Percentiles rank a stretch among this genome's conserved stretches.
Conservation (phyloP, 2,329 filamentous ascomycete genomes). For the Colletotrichum sansevieriae region DNA sequence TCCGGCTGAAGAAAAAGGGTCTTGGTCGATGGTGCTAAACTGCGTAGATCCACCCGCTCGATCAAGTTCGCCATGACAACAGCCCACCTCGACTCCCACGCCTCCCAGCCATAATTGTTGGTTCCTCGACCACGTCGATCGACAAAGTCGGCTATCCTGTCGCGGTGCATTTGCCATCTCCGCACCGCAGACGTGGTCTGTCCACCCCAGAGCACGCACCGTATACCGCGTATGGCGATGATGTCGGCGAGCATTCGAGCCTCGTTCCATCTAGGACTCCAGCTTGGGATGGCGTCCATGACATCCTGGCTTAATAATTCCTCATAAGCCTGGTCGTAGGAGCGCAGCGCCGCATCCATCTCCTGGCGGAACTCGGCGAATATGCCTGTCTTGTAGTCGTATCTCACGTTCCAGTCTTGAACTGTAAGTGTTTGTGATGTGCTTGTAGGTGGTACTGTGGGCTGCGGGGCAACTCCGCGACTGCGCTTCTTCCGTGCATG, state of each 20-base stretch:
- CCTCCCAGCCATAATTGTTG: constrained; percentile 91
- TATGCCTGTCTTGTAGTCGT: constrained; percentile 92
- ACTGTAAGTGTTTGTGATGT: constrained; percentile 88
- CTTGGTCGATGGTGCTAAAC: constrained; percentile 59
- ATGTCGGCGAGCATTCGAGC: constrained; percentile 89
- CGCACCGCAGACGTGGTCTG: constrained; percentile 84
- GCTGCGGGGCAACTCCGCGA: constrained; percentile 81
- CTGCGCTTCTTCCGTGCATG: constrained; percentile 90
- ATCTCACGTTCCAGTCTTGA: constrained; percentile 92
- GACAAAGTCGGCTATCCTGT: constrained; percentile 80
- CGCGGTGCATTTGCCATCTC: constrained; percentile 83
- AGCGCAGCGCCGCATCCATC: constrained; percentile 86
- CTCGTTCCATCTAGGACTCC: constrained; percentile 92
- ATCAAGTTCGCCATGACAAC: constrained; percentile 73
- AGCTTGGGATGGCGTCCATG: constrained; percentile 88
- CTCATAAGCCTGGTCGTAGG: constrained; percentile 90
- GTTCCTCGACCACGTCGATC: constrained; percentile 88
- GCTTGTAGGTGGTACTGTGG: constrained; percentile 85
- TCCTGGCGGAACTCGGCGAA: constrained; percentile 95
- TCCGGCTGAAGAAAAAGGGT: constrained; percentile 68
- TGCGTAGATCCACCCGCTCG: constrained; percentile 65
- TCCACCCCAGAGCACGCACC: constrained; percentile 84
- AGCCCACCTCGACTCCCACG: constrained; percentile 87
- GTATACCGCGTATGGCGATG: constrained; percentile 82
- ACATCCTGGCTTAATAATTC: constrained; percentile 84